A percentile compares a stretch with the other conserved stretches of the same genome.
Evolutionary conservation across 257 asterid genomes (phyloP).

Genomic region (Ophiorrhiza pumila): DNA sequence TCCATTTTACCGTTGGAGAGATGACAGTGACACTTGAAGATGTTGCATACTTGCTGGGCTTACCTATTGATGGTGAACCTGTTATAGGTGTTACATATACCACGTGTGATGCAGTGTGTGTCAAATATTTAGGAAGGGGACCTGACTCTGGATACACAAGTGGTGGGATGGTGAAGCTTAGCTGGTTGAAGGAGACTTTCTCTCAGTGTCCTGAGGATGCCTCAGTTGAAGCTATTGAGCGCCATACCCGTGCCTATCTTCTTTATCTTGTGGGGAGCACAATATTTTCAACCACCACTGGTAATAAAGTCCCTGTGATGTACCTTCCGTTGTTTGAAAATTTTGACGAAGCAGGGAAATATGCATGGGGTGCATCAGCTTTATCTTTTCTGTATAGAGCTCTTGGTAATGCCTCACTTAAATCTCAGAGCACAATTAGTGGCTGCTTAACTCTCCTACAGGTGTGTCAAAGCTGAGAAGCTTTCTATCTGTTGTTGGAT

Average conservation of each 20-base stretch:
- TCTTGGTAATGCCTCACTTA: constrained; percentile 90
- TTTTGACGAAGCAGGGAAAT: constrained; percentile 85
- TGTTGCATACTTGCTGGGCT: constrained; percentile 87
- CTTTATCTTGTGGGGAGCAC: constrained; percentile 95
- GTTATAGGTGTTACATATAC: constrained; percentile 94
- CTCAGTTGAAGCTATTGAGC: constrained; percentile 59
- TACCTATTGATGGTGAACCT: constrained; percentile 85
- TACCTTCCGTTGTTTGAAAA: constrained; percentile 89
- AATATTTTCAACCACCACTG: constrained; percentile 91
- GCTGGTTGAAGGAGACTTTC: constrained; percentile 94
- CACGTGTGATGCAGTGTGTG: constrained; percentile 46
- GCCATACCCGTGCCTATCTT: constrained; percentile 84
- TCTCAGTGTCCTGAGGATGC: constrained; percentile 71
- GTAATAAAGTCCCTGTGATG: constrained; percentile 95
- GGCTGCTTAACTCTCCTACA: constrained; percentile 88
- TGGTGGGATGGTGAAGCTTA: constrained; percentile 88
- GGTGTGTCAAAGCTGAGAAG: constrained; percentile 45
- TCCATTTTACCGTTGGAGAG: constrained; percentile 87
- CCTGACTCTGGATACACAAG: constrained; percentile 50
- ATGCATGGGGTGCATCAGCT: constrained; percentile 98
- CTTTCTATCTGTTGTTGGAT: constrained; percentile 10
- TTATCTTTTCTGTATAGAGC: constrained; percentile 89
- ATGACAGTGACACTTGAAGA: constrained; percentile 95
- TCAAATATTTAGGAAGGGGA: constrained; percentile 38
- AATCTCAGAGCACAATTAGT: constrained; percentile 92